These are phyloP conservation scores for Ceratobasidium sp. DNA, from an alignment of 1,284 basidiomycete species.

Conservation along the genomic window DNA sequence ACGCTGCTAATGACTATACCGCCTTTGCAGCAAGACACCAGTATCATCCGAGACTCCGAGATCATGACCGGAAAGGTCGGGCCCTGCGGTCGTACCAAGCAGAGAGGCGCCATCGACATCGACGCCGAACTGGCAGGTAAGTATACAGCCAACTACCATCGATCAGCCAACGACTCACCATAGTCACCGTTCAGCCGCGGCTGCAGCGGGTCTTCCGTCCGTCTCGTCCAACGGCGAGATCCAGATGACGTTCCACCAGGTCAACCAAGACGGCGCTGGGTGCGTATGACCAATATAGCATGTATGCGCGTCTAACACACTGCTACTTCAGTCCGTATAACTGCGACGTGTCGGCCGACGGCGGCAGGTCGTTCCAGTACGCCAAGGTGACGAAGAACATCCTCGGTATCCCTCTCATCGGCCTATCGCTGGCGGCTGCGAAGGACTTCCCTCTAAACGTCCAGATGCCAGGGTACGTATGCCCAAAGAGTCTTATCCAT, in stretches of 20 bases:
- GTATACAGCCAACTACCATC: neutral
- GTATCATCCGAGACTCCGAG: slow-evolving; percentile 48
- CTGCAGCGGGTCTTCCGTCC: slow-evolving; percentile 14
- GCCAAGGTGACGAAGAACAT: slow-evolving; percentile 48
- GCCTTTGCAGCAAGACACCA: slow-evolving; percentile 47
- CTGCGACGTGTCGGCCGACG: slow-evolving; percentile 41
- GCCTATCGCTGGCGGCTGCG: slow-evolving; percentile 47
- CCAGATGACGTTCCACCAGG: slow-evolving; percentile 32
- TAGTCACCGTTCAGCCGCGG: neutral
- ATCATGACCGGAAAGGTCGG: slow-evolving; percentile 46
- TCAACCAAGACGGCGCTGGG: slow-evolving; percentile 37
- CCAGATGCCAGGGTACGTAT: slow-evolving; percentile 46
- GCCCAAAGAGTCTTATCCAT: neutral
- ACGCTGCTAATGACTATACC: neutral
- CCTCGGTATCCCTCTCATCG: slow-evolving; percentile 44
- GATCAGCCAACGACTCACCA: neutral
- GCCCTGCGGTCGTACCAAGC: slow-evolving; percentile 48
- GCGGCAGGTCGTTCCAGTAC: slow-evolving; percentile 47
- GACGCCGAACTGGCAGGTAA: slow-evolving; percentile 46
- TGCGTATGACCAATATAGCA: neutral
- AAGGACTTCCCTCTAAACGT: slow-evolving; percentile 48
- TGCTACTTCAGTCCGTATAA: slow-evolving; percentile 10
- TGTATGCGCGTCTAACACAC: neutral
- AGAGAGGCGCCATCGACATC: slow-evolving; percentile 48
- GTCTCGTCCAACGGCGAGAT: slow-evolving; percentile 5